A percentile compares a stretch with the other conserved stretches of the same genome.
phyloP scores from a whole-genome alignment of 805 yeast species.

The Saturnispora sanitii region DNA sequence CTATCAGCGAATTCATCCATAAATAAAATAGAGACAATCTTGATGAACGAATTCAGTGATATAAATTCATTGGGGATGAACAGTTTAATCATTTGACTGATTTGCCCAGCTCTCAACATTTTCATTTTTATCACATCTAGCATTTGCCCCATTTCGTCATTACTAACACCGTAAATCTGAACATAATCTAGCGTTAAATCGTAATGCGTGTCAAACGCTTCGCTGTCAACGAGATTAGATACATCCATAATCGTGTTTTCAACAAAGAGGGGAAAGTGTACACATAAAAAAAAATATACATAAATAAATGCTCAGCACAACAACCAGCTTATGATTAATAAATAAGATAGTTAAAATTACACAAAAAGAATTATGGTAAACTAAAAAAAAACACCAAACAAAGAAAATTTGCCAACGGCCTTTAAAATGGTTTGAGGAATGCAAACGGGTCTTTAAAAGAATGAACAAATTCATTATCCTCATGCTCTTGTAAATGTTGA shows the following conservation, averaged over 20 bases:
- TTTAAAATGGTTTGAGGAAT: conserved; percentile 4
- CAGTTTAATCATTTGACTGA: background rate
- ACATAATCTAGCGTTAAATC: too few species aligned
- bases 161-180: too few species aligned
- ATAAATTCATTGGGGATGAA: conserved; percentile 2
- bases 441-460: conserved; percentile 4
- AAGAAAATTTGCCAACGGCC: background rate
- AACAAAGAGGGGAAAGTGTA: background rate
- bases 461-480: background rate
- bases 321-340: too few species aligned
- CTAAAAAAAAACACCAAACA: background rate
- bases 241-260: too few species aligned
- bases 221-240: too few species aligned
- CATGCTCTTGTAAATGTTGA: too few species aligned
- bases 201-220: too few species aligned
- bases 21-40: background rate
- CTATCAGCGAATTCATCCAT: background rate
- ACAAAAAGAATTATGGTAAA: too few species aligned
- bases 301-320: background rate
- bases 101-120: background rate
- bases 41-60: background rate
- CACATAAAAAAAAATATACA: background rate
- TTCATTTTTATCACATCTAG: background rate
- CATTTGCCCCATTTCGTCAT: background rate
- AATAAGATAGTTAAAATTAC: too few species aligned